phyloP scores from a whole-genome alignment of 257 asterid genomes.

The Datura wrightii region DNA sequence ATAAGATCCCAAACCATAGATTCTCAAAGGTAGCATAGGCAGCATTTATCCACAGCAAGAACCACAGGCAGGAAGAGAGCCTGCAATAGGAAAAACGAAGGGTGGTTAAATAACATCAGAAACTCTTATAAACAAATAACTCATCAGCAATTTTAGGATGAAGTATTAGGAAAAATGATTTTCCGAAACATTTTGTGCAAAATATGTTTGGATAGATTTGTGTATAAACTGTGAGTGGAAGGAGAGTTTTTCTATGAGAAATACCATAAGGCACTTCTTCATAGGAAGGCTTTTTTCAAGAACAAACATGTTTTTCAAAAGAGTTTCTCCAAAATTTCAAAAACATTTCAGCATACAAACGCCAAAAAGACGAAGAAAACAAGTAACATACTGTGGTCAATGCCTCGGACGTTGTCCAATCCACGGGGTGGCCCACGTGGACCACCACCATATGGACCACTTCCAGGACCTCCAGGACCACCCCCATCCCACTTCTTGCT shows the following conservation, averaged over 20 bases:
- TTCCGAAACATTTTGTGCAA: neutral
- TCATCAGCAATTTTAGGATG: neutral
- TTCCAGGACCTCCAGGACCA: slow-evolving; percentile 94
- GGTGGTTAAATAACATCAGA: neutral
- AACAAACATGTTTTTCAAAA: neutral
- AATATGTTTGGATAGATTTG: neutral
- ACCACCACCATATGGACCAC: slow-evolving; percentile 90
- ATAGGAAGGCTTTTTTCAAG: neutral
- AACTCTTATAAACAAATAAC: neutral
- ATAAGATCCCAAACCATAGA: neutral
- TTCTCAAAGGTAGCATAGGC: neutral
- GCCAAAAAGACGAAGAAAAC: neutral
- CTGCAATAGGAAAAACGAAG: slow-evolving; percentile 43
- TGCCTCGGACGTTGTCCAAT: slow-evolving; percentile 50
- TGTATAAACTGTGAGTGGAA: neutral
- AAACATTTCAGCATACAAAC: neutral
- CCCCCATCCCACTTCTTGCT: slow-evolving; percentile 98
- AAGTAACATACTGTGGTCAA: slow-evolving; percentile 81
- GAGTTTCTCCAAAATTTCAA: neutral
- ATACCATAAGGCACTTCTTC: neutral
- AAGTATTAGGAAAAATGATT: neutral
- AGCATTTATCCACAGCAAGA: slow-evolving; percentile 79
- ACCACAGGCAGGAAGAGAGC: slow-evolving; percentile 95
- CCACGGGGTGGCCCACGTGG: slow-evolving; percentile 78
- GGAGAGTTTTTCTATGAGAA: neutral